A percentile compares a stretch with the other conserved stretches of the same genome.
These are phyloP conservation scores for Carpinus fangiana DNA, from an alignment of 306 rosid genomes.

Conservation along the genomic window DNA sequence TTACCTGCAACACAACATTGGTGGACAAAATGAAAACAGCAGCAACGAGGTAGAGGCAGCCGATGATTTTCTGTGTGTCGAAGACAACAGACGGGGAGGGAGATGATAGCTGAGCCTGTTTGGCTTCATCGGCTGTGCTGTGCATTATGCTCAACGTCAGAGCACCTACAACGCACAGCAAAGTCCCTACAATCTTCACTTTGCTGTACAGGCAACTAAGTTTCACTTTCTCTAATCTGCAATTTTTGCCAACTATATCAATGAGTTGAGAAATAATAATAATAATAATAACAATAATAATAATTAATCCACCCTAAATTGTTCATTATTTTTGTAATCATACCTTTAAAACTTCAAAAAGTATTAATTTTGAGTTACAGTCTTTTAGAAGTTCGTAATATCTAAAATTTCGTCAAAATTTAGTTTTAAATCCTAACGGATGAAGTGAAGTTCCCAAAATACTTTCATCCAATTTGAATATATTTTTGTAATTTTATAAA, in stretches of 20 bases:
- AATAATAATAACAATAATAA: too few species aligned
- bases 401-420: too few species aligned
- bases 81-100: slow-evolving; percentile 32
- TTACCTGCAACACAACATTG: slow-evolving; percentile 69
- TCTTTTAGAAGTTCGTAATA: too few species aligned
- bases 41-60: slow-evolving; percentile 69
- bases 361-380: too few species aligned
- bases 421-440: too few species aligned
- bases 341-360: too few species aligned
- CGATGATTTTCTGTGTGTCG: slow-evolving; percentile 59
- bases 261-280: not conserved
- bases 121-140: slow-evolving; percentile 31
- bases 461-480: too few species aligned
- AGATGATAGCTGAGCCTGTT: slow-evolving; percentile 6
- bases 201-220: slow-evolving; percentile 56
- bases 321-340: too few species aligned
- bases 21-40: slow-evolving; percentile 61
- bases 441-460: too few species aligned
- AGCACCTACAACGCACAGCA: slow-evolving; percentile 77
- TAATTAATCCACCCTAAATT: too few species aligned
- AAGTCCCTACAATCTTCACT: slow-evolving; percentile 76
- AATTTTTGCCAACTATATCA: not conserved
- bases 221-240: slow-evolving; percentile 79
- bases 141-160: slow-evolving; percentile 76
- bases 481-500: too few species aligned